Evolutionary conservation across 169 alveolate genomes (phyloP), one percentile per base, ranked within the genome.

Genomic region (Plasmodium sp.): DNA sequence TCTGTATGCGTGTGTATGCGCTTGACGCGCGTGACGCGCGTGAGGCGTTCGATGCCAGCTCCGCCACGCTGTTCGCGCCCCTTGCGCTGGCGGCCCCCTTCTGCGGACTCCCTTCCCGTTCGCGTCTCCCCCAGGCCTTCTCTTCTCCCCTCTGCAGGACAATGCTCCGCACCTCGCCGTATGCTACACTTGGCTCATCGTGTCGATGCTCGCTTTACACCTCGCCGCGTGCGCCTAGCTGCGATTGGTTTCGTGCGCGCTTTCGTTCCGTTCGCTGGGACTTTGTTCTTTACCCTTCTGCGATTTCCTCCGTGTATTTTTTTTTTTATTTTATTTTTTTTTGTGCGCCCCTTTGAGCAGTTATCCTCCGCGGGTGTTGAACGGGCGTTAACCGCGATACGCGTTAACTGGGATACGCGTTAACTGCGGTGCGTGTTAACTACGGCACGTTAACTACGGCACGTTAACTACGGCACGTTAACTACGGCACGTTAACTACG

Each of bases 131-230:
- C 62, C 48, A 75, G 27, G 10, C 22, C 62, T 22, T 6, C 22
- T 74, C 10, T 75, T 22, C 54, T 22, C 48, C 31, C 18, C 45
- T 34, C 31, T 48, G 58, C 58, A 48, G 58, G 58, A 48, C 58
- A 48, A 48, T 48, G 58, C 58, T 48, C 58, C 58, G 58, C 58
- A 48, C 58, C 58, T 48, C 58, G 58, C 18, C 16, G 67, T 77
- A 77, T 77, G 58, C 84, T 77, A 77, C 22, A 34, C 22, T 34
- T 77, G 43, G 51, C 54, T 34, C 84, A 77, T 77, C 67, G 67
- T 77, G 84, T 27, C 51, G 31, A 77, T 77, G 48, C 18, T 39
- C 31, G 14, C 43, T 34, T 27, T 51, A 51, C 62, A 51, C 62
- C 62, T 51, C 27, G 22, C 62, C 67, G 56, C 14, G 39, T 34